phyloP scores from a whole-genome alignment of 2,329 filamentous ascomycete genomes.

The Calonectria ilicicola region DNA sequence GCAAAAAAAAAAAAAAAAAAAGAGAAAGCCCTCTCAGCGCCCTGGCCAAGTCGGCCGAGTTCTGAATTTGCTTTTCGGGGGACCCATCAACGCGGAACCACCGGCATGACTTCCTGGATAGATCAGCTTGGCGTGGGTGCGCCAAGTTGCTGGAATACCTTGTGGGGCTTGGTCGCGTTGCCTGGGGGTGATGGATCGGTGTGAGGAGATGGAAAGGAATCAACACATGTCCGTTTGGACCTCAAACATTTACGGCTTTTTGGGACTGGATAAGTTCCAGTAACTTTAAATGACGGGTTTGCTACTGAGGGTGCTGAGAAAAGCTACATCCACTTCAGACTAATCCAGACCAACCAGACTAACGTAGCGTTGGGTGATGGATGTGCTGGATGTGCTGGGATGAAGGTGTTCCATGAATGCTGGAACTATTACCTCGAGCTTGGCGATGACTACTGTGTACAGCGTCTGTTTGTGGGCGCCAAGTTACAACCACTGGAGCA shows the following conservation, averaged over 20 bases:
- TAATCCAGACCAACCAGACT: slow-evolving; percentile 35
- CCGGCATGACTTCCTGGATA: slow-evolving; percentile 29
- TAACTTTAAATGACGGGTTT: background rate
- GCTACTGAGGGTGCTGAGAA: background rate
- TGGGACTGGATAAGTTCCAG: background rate
- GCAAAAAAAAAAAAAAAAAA: background rate
- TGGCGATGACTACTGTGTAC: background rate
- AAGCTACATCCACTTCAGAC: slow-evolving; percentile 30
- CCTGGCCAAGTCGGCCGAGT: slow-evolving; percentile 1
- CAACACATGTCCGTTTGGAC: background rate
- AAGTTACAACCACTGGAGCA: background rate
- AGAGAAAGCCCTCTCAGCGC: slow-evolving; percentile 9
- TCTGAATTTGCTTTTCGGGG: slow-evolving; percentile 19
- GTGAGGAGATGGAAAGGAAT: background rate
- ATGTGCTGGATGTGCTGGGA: slow-evolving; percentile 8
- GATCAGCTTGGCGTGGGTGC: slow-evolving; percentile 13
- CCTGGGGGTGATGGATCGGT: background rate
- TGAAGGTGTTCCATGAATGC: slow-evolving; percentile 19
- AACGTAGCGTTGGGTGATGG: background rate
- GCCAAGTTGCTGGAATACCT: slow-evolving; percentile 34
- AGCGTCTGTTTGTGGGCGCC: background rate
- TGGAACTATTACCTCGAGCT: background rate
- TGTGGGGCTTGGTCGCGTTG: slow-evolving; percentile 26
- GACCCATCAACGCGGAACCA: slow-evolving; percentile 37
- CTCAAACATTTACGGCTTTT: background rate